Conservation (phyloP, 1,139 yeast species). For the Nakaseomyces nivariensis region DNA sequence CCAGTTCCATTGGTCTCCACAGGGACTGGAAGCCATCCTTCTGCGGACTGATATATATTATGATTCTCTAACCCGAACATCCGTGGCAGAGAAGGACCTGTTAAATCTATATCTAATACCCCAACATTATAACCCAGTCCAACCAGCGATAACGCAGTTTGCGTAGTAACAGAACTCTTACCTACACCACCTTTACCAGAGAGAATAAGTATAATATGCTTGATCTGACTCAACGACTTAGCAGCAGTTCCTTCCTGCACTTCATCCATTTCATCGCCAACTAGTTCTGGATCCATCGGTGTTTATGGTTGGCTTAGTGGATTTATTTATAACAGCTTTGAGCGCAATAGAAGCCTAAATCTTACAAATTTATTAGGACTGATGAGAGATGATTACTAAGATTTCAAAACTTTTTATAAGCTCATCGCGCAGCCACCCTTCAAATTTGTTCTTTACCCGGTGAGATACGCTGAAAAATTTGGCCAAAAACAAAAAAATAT, state of each 20-base stretch:
- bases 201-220: constrained; percentile 70
- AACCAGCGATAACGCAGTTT: constrained; percentile 71
- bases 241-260: constrained; percentile 30
- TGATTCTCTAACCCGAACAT: constrained; percentile 85
- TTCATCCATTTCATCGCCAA: background rate
- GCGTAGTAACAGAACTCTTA: constrained; percentile 90
- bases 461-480: too few species aligned
- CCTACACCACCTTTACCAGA: constrained; percentile 99
- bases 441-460: too few species aligned
- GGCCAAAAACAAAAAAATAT: too few species aligned
- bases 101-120: constrained; percentile 85
- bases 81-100: constrained; percentile 94
- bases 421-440: background rate
- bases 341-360: too few species aligned
- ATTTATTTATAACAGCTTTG: background rate
- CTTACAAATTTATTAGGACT: too few species aligned
- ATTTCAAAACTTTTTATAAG: background rate
- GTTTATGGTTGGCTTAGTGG: background rate
- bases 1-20: constrained; percentile 19
- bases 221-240: constrained; percentile 48
- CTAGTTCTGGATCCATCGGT: background rate
- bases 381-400: background rate
- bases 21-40: constrained; percentile 88
- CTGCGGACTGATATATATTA: constrained; percentile 71
- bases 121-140: constrained; percentile 73